Evolutionary conservation across 2,329 filamentous ascomycete species (phyloP).

Genomic region (Sporothrix euskadiensis): DNA sequence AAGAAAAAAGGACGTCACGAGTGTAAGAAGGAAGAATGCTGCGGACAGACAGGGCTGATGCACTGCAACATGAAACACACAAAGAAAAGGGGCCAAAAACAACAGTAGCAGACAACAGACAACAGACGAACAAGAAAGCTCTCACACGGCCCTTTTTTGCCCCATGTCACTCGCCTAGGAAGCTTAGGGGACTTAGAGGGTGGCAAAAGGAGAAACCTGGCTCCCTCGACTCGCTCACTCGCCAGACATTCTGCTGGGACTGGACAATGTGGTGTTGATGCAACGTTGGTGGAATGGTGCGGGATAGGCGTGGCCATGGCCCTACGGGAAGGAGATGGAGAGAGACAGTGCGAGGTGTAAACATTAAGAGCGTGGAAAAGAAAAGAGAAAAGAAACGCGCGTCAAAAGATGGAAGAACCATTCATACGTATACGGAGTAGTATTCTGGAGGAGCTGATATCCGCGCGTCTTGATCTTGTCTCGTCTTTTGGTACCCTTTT

Average conservation of each 20-base stretch:
- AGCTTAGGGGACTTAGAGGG: not conserved
- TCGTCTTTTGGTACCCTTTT: not conserved
- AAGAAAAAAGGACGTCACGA: not conserved
- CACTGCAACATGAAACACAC: conserved; percentile 9
- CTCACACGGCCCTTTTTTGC: not conserved
- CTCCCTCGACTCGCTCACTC: too few relatives aligned
- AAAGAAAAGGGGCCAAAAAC: not conserved
- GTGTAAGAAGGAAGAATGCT: not conserved
- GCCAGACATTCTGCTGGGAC: not conserved
- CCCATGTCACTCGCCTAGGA: not conserved
- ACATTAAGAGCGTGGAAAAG: not conserved
- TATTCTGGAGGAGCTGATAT: not conserved
- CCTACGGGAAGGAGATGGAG: not conserved
- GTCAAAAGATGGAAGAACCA: not conserved
- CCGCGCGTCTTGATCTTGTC: conserved; percentile 5
- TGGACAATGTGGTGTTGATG: not conserved
- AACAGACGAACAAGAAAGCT: not conserved
- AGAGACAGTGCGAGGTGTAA: not conserved
- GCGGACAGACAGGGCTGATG: not conserved
- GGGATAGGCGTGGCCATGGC: not conserved
- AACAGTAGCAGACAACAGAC: not conserved
- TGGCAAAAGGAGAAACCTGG: not conserved
- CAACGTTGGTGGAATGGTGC: not conserved
- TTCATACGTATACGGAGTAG: not conserved
- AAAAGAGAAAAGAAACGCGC: not conserved